These are phyloP conservation scores for Scleromitrula shiraiana DNA, from an alignment of 2,329 filamentous ascomycete genomes.

Conservation along the genomic window DNA sequence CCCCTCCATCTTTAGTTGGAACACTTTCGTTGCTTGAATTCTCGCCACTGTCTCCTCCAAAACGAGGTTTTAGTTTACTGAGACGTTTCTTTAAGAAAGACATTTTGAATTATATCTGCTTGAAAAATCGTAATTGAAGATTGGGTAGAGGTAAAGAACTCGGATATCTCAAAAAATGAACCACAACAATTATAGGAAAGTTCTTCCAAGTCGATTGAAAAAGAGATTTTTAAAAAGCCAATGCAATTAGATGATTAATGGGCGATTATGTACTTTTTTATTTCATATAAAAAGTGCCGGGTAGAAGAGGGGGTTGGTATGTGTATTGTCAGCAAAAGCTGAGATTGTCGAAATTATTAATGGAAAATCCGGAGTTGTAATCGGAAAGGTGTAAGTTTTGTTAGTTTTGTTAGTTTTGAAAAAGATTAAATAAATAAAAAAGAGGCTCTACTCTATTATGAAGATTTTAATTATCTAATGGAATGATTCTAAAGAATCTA, in stretches of 20 bases:
- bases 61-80: conserved; percentile 18
- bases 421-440: too few relatives aligned
- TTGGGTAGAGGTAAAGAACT: too few relatives aligned
- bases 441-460: too few relatives aligned
- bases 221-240: background rate
- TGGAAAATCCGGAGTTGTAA: background rate
- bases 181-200: background rate
- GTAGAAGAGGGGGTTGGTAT: background rate
- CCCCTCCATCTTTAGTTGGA: conserved; percentile 11
- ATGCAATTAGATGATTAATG: background rate
- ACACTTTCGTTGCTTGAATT: conserved; percentile 10
- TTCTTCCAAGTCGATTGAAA: background rate
- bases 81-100: conserved; percentile 26
- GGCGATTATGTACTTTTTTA: background rate
- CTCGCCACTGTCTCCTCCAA: conserved; percentile 3
- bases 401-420: too few relatives aligned
- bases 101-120: conserved; percentile 15
- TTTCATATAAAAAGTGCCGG: background rate
- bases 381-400: too few relatives aligned
- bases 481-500: too few relatives aligned
- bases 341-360: background rate
- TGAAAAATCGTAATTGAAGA: background rate
- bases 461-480: too few relatives aligned
- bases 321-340: background rate
- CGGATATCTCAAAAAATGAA: too few relatives aligned